phyloP scores from a whole-genome alignment of 2,329 filamentous ascomycete species.

The Trichoderma sp. region DNA sequence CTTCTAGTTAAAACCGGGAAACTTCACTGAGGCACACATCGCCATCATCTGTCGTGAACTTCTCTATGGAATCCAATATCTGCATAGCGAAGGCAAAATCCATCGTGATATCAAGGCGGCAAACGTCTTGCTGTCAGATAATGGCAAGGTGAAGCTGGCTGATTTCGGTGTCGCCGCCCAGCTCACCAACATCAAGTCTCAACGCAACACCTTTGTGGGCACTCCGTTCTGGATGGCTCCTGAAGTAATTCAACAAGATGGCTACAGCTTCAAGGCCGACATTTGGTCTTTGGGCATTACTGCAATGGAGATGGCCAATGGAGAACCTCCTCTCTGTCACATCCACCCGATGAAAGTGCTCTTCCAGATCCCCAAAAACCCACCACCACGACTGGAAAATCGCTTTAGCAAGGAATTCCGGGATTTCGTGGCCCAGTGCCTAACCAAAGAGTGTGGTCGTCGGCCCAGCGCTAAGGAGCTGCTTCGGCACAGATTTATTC shows the following conservation, averaged over 20 bases:
- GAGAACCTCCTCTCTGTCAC: conserved; percentile 82
- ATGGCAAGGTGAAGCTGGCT: conserved; percentile 89
- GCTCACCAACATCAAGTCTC: conserved; percentile 94
- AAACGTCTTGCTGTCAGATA: conserved; percentile 88
- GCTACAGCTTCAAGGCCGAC: conserved; percentile 83
- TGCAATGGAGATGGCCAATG: conserved; percentile 83
- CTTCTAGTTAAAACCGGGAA: conserved; percentile 79
- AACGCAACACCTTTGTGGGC: conserved; percentile 95
- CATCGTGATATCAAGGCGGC: conserved; percentile 97
- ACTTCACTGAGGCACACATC: conserved; percentile 85
- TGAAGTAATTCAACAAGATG: conserved; percentile 86
- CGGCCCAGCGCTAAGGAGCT: conserved; percentile 84
- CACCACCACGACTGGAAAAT: conserved; percentile 80
- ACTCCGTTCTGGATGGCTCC: conserved; percentile 98
- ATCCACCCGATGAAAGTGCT: conserved; percentile 93
- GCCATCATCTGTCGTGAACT: conserved; percentile 93
- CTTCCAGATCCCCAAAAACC: conserved; percentile 85
- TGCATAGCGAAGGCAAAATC: conserved; percentile 92
- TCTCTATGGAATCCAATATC: conserved; percentile 84
- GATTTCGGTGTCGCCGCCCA: conserved; percentile 98
- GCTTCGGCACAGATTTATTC: conserved; percentile 83
- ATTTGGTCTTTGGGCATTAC: conserved; percentile 94
- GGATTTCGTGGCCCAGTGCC: conserved; percentile 85
- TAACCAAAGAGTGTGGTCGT: conserved; percentile 87
- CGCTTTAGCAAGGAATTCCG: conserved; percentile 88